phyloP scores from a whole-genome alignment of 2,329 filamentous ascomycete species.

The Blastomyces silverae region DNA sequence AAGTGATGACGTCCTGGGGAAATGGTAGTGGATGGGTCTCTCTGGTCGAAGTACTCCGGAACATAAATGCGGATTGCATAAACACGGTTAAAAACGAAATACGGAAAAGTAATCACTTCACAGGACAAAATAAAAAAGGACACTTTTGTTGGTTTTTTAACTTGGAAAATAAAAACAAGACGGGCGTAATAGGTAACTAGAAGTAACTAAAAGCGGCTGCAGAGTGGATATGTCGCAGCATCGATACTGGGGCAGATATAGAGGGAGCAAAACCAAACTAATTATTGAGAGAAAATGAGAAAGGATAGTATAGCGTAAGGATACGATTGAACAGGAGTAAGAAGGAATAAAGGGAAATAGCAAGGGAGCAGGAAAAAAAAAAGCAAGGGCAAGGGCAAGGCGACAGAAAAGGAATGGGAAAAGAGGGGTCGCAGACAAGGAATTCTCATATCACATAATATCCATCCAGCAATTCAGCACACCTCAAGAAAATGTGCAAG shows the following conservation, averaged over 20 bases:
- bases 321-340: background rate
- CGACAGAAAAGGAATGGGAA: background rate
- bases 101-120: background rate
- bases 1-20: background rate
- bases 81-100: background rate
- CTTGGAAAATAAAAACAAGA: background rate
- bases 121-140: background rate
- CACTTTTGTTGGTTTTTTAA: background rate
- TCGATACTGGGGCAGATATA: background rate
- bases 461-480: background rate
- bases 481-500: background rate
- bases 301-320: background rate
- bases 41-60: background rate
- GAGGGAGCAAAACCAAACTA: background rate
- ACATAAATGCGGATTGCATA: background rate
- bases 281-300: background rate
- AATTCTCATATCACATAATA: conserved; percentile 1
- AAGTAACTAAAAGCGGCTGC: background rate
- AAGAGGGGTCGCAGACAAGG: background rate
- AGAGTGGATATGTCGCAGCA: background rate
- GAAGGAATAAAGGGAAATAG: background rate
- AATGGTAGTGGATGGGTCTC: background rate
- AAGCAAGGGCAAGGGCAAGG: background rate
- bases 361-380: background rate
- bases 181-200: background rate